Evolutionary conservation across 148 eudicot genomes (phyloP), one percentile per base, ranked within the genome.

Genomic region (Selenicereus undatus): DNA sequence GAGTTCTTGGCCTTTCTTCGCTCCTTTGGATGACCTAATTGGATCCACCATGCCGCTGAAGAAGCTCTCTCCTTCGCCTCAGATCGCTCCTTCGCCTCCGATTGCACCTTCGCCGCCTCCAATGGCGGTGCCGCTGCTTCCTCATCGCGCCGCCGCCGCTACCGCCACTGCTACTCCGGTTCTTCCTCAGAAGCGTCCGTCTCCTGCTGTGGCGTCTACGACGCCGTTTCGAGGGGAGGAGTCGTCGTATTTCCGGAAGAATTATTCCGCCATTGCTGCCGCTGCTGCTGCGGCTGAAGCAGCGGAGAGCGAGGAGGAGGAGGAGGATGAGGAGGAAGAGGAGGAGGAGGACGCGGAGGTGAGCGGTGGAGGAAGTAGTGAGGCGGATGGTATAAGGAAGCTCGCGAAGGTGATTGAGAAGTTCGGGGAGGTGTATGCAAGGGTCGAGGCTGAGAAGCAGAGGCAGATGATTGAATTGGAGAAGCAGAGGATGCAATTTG

Each of bases 401-500:
- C 42, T 93, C 83, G 94, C 94, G 0, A 91, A 83, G 84, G 92
- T 90, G 56, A 91, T 92, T 58, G 97, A 92, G 87, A 87, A 83
- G 84, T 92, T 92, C 80, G 97, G 92, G 51, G 90, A 91, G 77
- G 89, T 90, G 9, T 92, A 88, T 77, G 91, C 92, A 62, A 91
- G 85, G 52, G 89, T 92, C 56, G 97, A 92, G 78, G 83, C 80
- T 1, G 91, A 87, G 75, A 92, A 92, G 73, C 97, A 91, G 84
- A 88, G 87, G 76, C 94, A 92, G 78, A 78, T 91, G 92, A 82
- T 92, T 69, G 97, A 92, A 75, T 82, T 92, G 88, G 97, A 92
- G 86, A 92, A 91, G 82, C 93, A 90, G 78, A 85, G 91, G 87
- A 92, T 92, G 97, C 90, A 89, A 39, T 91, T 92, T 80, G 90